Percentiles rank a stretch among this genome's conserved stretches.
Conservation (phyloP, 2,329 filamentous ascomycete genomes). For the Alternaria infectoria region DNA sequence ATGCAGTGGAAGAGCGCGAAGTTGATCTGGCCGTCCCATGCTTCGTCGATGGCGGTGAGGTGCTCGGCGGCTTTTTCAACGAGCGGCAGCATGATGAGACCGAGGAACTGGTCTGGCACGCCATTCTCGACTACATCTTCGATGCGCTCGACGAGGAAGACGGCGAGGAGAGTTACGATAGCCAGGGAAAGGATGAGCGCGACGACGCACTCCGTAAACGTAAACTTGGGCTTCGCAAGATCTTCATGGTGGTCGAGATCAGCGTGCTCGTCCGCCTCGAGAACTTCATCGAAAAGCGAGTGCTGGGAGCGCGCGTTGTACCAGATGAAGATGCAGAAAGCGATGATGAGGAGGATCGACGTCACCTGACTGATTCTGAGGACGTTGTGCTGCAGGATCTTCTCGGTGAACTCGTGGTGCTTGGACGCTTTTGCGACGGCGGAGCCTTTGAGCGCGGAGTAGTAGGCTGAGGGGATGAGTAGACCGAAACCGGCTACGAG, state of each 20-base stretch:
- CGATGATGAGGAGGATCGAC: constrained; percentile 45
- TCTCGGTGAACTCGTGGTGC: constrained; percentile 42
- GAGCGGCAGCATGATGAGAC: constrained; percentile 78
- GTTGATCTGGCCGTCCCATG: constrained; percentile 82
- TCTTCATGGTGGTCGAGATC: constrained; percentile 70
- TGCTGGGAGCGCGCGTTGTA: constrained; percentile 80
- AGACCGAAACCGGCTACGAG: constrained; percentile 72
- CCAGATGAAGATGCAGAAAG: constrained; percentile 59
- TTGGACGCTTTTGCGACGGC: constrained; percentile 34
- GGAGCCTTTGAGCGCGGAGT: constrained; percentile 53
- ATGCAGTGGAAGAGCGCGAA: constrained; percentile 85
- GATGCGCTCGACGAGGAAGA: constrained; percentile 77
- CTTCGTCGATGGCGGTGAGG: constrained; percentile 82
- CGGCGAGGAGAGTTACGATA: constrained; percentile 74
- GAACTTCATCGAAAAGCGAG: constrained; percentile 76
- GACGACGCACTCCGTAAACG: constrained; percentile 73
- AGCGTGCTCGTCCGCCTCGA: constrained; percentile 72
- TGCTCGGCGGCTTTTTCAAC: constrained; percentile 90
- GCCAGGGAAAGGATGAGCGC: constrained; percentile 69
- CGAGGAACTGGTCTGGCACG: constrained; percentile 62
- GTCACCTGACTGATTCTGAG: constrained; percentile 46
- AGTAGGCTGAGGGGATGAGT: constrained; percentile 44
- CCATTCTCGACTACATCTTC: constrained; percentile 63
- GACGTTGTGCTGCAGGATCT: constrained; percentile 41
- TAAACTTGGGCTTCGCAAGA: constrained; percentile 69